Evolutionary conservation across 495 filamentous ascomycete species (phyloP).

Genomic region (Trichocladium antarcticum): DNA sequence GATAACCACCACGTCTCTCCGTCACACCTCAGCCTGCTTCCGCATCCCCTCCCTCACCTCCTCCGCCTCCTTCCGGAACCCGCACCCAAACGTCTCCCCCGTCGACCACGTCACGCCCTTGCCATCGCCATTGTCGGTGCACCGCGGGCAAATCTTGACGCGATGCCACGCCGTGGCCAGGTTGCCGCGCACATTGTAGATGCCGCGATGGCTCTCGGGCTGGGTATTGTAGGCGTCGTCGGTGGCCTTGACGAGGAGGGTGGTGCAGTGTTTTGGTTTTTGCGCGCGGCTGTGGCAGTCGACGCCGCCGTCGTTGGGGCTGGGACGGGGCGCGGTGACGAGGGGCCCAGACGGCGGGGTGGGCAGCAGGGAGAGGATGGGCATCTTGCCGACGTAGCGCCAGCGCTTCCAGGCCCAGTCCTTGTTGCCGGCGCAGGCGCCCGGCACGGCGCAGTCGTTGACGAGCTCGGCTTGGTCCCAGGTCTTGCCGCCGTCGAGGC

Average conservation of each 20-base stretch:
- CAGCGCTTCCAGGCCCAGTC: conserved; percentile 48
- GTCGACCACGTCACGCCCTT: conserved; percentile 15
- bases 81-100: conserved; percentile 23
- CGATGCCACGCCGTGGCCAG: conserved; percentile 47
- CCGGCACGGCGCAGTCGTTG: conserved; percentile 26
- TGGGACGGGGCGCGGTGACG: no score
- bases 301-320: no score
- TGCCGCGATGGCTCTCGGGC: conserved; percentile 39
- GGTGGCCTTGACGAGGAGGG: conserved; percentile 45
- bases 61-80: conserved; percentile 22
- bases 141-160: conserved; percentile 26
- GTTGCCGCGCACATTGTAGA: conserved; percentile 47
- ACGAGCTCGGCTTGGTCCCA: conserved; percentile 45
- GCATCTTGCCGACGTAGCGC: conserved; percentile 29
- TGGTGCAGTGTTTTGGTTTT: conserved; percentile 22
- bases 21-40: background rate
- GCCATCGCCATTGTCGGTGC: conserved; percentile 1
- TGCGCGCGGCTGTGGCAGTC: background rate
- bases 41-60: conserved; percentile 11
- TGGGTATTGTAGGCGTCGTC: conserved; percentile 50
- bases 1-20: background rate
- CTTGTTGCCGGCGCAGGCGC: conserved; percentile 26
- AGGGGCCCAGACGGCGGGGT: background rate
- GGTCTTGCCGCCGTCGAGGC: conserved; percentile 41
- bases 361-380: conserved; percentile 1